These are phyloP conservation scores for Poronia punctata DNA, from an alignment of 495 filamentous ascomycete species.

Conservation along the genomic window DNA sequence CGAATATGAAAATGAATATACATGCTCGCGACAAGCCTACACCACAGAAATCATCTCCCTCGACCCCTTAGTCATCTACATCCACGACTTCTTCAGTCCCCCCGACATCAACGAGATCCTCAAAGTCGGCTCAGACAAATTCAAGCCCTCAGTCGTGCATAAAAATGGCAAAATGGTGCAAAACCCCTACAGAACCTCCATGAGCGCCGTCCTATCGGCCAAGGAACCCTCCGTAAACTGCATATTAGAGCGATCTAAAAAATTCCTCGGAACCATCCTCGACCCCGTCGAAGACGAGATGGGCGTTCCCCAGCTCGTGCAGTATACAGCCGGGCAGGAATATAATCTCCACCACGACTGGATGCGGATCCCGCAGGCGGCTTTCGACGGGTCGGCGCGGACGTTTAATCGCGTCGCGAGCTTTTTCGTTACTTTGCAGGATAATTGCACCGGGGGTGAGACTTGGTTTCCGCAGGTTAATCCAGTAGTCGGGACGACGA, in stretches of 20 bases:
- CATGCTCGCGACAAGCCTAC: constrained; percentile 18
- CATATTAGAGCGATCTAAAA: constrained; percentile 31
- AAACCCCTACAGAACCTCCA: constrained; percentile 34
- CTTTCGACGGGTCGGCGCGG: constrained; percentile 19
- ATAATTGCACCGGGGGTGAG: constrained; percentile 36
- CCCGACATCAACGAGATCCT: constrained; percentile 30
- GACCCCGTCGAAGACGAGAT: constrained; percentile 39
- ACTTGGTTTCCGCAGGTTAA: constrained; percentile 40
- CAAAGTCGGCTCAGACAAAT: constrained; percentile 26
- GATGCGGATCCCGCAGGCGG: constrained; percentile 29
- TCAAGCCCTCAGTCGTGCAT: constrained; percentile 33
- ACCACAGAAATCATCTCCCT: constrained; percentile 39
- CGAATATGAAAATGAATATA: not conserved
- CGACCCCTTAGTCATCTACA: constrained; percentile 40
- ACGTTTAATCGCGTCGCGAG: constrained; percentile 39
- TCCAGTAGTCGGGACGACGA: constrained; percentile 16
- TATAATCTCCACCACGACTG: constrained; percentile 45
- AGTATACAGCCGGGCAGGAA: constrained; percentile 34
- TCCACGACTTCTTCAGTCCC: constrained; percentile 32
- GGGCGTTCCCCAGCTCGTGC: constrained; percentile 42
- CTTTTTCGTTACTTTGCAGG: constrained; percentile 41
- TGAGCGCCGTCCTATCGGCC: constrained; percentile 35
- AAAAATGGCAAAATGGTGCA: constrained; percentile 29
- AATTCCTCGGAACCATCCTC: constrained; percentile 39
- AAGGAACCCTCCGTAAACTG: constrained; percentile 36